Evolutionary conservation across 2,329 filamentous ascomycete species (phyloP).

Genomic region (Diaporthe ampelina): DNA sequence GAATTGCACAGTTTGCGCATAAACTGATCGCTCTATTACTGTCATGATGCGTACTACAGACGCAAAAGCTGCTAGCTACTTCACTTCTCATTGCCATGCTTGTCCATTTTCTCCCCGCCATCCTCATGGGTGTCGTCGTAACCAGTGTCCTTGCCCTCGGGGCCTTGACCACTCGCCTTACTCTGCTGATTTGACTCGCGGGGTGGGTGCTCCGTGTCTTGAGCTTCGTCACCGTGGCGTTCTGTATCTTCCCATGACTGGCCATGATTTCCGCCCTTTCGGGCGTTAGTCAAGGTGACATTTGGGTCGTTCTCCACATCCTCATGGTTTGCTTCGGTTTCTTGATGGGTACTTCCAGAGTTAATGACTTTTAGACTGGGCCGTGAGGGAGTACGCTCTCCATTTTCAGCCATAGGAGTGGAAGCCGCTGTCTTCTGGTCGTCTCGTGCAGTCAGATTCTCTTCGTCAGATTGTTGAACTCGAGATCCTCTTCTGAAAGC

Average conservation of each 20-base stretch:
- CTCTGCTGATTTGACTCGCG: background rate
- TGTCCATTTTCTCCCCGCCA: background rate
- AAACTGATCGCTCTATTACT: too few species aligned
- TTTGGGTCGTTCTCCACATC: background rate
- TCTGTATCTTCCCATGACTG: background rate
- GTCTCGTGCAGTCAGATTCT: background rate
- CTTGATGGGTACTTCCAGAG: background rate
- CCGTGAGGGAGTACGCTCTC: background rate
- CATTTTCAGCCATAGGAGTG: background rate
- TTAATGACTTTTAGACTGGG: background rate
- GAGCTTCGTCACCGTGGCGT: background rate
- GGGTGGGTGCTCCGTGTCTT: too few species aligned
- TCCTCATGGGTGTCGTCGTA: background rate
- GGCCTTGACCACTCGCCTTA: background rate
- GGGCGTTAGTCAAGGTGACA: background rate
- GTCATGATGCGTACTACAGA: too few species aligned
- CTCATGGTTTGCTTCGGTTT: background rate
- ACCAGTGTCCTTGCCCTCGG: constrained; percentile 3
- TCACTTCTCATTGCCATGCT: background rate
- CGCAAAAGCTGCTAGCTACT: too few species aligned
- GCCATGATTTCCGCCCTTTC: background rate
- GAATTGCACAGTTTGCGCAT: too few species aligned
- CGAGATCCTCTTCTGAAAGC: background rate
- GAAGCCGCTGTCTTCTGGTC: background rate
- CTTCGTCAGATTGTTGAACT: background rate